A percentile compares a stretch with the other conserved stretches of the same genome.
Conservation (phyloP, 2,329 filamentous ascomycete genomes). For the Penicillium decumbens region DNA sequence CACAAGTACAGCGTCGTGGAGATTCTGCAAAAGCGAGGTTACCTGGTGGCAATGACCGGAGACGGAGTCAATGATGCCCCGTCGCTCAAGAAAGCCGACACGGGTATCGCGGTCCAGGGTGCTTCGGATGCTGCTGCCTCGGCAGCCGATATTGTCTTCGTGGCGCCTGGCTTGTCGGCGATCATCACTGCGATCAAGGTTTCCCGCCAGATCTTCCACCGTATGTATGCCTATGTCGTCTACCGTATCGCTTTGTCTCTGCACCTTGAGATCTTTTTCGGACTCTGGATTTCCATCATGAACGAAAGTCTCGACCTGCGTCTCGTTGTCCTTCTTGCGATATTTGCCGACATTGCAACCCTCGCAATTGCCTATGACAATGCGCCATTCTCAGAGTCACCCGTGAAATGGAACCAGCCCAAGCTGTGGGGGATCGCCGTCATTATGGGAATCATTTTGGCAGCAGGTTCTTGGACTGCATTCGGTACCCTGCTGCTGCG, state of each 20-base stretch:
- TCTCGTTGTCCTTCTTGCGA: slow-evolving; percentile 88
- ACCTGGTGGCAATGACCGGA: slow-evolving; percentile 93
- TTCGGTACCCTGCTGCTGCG: slow-evolving; percentile 75
- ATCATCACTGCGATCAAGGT: slow-evolving; percentile 93
- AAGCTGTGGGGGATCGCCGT: slow-evolving; percentile 93
- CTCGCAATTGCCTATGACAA: slow-evolving; percentile 92
- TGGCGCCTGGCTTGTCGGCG: slow-evolving; percentile 82
- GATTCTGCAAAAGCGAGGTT: slow-evolving; percentile 87
- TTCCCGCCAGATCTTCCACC: slow-evolving; percentile 90
- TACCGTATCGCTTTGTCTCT: slow-evolving; percentile 91
- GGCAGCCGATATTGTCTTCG: slow-evolving; percentile 89
- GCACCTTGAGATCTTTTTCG: slow-evolving; percentile 86
- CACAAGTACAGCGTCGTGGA: slow-evolving; percentile 95
- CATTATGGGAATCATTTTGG: slow-evolving; percentile 73
- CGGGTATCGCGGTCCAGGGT: slow-evolving; percentile 90
- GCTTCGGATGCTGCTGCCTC: slow-evolving; percentile 86
- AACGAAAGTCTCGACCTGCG: slow-evolving; percentile 81
- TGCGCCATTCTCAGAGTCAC: slow-evolving; percentile 76
- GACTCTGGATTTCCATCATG: slow-evolving; percentile 84
- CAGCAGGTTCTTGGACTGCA: slow-evolving; percentile 81
- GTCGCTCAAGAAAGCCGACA: slow-evolving; percentile 92
- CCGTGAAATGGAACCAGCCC: slow-evolving; percentile 92
- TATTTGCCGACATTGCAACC: slow-evolving; percentile 89
- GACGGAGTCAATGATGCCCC: slow-evolving; percentile 93
- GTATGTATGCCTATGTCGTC: slow-evolving; percentile 94